Evolutionary conservation across 1,139 yeast species (phyloP).

Genomic region (Pichia inconspicua): DNA sequence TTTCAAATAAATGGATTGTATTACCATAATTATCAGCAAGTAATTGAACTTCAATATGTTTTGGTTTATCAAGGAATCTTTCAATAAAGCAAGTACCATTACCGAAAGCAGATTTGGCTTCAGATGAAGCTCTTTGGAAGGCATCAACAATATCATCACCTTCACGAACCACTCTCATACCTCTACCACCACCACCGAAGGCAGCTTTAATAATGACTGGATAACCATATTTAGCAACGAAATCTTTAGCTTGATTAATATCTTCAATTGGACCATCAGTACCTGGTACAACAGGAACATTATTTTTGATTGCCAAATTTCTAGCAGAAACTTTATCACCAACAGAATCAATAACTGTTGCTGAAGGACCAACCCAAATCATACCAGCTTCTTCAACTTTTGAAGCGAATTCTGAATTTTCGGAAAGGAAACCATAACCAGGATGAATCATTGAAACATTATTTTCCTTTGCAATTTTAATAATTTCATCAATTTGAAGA

Average conservation of each 20-base stretch:
- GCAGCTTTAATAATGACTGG: slow-evolving; percentile 99
- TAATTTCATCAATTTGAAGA: slow-evolving; percentile 90
- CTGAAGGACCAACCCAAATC: slow-evolving; percentile 94
- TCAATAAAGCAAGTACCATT: slow-evolving; percentile 98
- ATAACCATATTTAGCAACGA: slow-evolving; percentile 77
- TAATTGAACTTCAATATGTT: slow-evolving; percentile 95
- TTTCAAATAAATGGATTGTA: slow-evolving; percentile 90
- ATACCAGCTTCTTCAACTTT: slow-evolving; percentile 89
- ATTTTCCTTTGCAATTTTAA: slow-evolving; percentile 80
- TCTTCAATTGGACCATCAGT: slow-evolving; percentile 92
- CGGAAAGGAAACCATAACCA: slow-evolving; percentile 94
- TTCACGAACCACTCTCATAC: slow-evolving; percentile 98
- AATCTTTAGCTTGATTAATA: slow-evolving; percentile 67
- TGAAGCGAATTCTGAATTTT: slow-evolving; percentile 88
- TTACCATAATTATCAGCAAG: slow-evolving; percentile 93
- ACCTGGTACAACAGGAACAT: slow-evolving; percentile 96
- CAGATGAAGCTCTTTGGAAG: slow-evolving; percentile 86
- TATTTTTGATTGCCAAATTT: slow-evolving; percentile 67
- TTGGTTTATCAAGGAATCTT: slow-evolving; percentile 89
- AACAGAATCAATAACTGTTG: slow-evolving; percentile 84
- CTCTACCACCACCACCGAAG: slow-evolving; percentile 99
- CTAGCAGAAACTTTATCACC: slow-evolving; percentile 98
- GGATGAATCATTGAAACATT: slow-evolving; percentile 96
- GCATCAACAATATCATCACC: slow-evolving; percentile 93
- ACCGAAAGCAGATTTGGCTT: slow-evolving; percentile 92